Evolutionary conservation across 2,329 filamentous ascomycete species (phyloP).

Genomic region (Penicillium sp.): DNA sequence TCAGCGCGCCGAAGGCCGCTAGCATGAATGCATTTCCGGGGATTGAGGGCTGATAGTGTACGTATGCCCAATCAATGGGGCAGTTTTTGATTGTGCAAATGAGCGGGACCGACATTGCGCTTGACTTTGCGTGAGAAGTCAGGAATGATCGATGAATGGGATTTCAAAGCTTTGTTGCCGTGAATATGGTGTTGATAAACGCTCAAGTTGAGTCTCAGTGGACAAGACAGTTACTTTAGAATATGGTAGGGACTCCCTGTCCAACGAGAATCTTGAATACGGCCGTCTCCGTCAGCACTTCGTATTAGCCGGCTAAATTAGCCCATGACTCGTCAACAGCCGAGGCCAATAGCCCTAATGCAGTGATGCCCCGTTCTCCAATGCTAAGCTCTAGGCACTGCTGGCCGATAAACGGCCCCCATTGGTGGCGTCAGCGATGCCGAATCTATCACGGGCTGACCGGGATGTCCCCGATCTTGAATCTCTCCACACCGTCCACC

Average conservation of each 20-base stretch:
- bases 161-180: background rate
- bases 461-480: slow-evolving; percentile 1
- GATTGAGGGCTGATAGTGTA: slow-evolving; percentile 4
- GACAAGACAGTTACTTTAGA: slow-evolving; percentile 2
- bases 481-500: background rate
- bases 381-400: background rate
- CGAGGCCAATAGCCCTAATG: background rate
- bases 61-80: slow-evolving; percentile 4
- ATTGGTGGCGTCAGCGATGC: slow-evolving; percentile 2
- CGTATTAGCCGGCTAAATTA: background rate
- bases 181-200: background rate
- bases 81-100: background rate
- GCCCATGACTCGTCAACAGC: background rate
- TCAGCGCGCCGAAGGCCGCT: background rate
- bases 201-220: background rate
- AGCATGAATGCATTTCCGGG: slow-evolving; percentile 1
- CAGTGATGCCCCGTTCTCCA: background rate
- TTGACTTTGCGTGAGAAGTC: background rate
- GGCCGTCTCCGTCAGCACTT: background rate
- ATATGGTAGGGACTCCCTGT: background rate
- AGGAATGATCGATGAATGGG: background rate
- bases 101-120: background rate
- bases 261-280: background rate
- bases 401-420: background rate
- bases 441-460: slow-evolving; percentile 4